Evolutionary conservation across 1,139 yeast genomes (phyloP).

Genomic region (Lodderomyces oxycetoniae): DNA sequence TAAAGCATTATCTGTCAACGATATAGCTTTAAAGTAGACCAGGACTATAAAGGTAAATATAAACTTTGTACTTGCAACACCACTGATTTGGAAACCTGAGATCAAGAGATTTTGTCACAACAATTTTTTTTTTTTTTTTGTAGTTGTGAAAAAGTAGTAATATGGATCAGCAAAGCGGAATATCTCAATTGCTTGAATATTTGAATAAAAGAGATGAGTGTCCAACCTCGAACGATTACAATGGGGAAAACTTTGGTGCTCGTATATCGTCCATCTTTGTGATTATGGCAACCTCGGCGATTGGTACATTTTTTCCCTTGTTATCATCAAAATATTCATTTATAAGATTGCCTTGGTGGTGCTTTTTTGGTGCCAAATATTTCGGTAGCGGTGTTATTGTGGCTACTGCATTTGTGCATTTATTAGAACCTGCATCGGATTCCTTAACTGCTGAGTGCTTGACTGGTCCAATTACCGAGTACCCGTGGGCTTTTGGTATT

Average conservation of each 20-base stretch:
- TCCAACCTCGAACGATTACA: constrained; percentile 32
- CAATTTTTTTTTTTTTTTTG: too few relatives aligned
- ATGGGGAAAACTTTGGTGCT: constrained; percentile 48
- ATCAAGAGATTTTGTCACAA: too few relatives aligned
- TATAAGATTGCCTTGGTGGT: constrained; percentile 53
- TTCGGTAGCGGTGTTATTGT: constrained; percentile 92
- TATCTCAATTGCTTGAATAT: constrained; percentile 11
- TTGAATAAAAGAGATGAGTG: constrained; percentile 31
- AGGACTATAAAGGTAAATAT: too few relatives aligned
- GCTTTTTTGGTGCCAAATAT: constrained; percentile 69
- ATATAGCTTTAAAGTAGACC: too few relatives aligned
- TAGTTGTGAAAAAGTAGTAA: too few relatives aligned
- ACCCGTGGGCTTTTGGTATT: constrained; percentile 42
- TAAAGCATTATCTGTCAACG: too few relatives aligned
- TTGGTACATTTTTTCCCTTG: constrained; percentile 59
- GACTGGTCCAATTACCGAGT: constrained; percentile 31
- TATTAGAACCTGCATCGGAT: constrained; percentile 73
- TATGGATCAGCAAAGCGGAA: constrained; percentile 7
- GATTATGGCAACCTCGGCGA: constrained; percentile 50
- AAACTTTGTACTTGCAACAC: too few relatives aligned
- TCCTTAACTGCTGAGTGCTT: constrained; percentile 32
- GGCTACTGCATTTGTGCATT: constrained; percentile 84
- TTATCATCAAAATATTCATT: constrained; percentile 51
- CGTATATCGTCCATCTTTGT: constrained; percentile 73
- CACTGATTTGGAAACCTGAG: too few relatives aligned